These are phyloP conservation scores for Arachis hypogaea DNA, from an alignment of 306 rosid genomes.

Conservation along the genomic window DNA sequence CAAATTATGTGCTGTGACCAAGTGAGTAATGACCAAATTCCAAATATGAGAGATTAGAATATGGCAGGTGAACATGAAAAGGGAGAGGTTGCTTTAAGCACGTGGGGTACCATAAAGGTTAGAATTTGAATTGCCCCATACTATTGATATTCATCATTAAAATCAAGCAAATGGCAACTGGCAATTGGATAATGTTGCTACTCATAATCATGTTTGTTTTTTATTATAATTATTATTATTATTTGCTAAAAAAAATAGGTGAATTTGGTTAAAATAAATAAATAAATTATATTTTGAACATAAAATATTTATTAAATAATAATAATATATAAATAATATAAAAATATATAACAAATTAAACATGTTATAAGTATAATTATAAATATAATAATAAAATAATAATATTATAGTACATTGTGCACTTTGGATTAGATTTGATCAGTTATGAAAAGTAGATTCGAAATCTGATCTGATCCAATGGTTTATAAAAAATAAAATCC, in stretches of 20 bases:
- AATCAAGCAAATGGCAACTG: slow-evolving; percentile 35
- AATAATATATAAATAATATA: no score
- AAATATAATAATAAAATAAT: no score
- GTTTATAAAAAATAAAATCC: no score
- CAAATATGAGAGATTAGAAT: slow-evolving; percentile 26
- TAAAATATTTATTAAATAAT: no score
- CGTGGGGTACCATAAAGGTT: slow-evolving; percentile 43
- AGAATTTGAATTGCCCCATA: slow-evolving; percentile 36
- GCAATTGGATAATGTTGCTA: slow-evolving; percentile 40
- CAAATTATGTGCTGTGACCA: slow-evolving; percentile 37
- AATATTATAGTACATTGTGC: no score
- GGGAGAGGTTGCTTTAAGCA: slow-evolving; percentile 44
- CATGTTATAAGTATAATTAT: no score
- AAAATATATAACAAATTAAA: no score
- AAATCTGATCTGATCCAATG: no score
- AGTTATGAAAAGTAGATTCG: no score
- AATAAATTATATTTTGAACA: no score
- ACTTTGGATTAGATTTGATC: no score
- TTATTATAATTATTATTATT: neutral
- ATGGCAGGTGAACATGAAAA: slow-evolving; percentile 15
- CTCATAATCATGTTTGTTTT: neutral
- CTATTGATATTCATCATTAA: neutral
- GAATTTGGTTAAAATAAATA: no score
- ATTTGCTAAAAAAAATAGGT: neutral
- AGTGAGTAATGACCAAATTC: slow-evolving; percentile 34